Percentiles rank a stretch among this genome's conserved stretches.
phyloP scores from a whole-genome alignment of 2,329 filamentous ascomycete species.

The Trichoderma sp. region DNA sequence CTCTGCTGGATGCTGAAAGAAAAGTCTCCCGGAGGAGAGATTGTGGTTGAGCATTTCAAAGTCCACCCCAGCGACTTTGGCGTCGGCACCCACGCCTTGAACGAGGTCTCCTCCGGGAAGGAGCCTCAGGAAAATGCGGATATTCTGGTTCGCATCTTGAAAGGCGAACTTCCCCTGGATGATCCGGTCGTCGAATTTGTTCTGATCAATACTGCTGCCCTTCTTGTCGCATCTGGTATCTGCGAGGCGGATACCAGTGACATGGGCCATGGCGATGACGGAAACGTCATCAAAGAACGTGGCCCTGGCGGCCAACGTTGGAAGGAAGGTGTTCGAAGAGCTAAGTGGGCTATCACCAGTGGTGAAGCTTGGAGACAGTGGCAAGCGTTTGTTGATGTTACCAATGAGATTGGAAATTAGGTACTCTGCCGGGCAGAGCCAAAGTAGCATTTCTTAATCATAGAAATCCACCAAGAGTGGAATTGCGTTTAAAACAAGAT shows the following conservation, averaged over 20 bases:
- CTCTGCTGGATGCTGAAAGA: conserved; percentile 82
- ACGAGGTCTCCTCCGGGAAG: conserved; percentile 80
- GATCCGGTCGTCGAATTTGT: conserved; percentile 93
- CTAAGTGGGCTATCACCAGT: conserved; percentile 84
- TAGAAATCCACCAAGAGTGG: conserved; percentile 3
- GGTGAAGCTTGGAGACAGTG: conserved; percentile 85
- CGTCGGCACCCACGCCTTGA: conserved; percentile 71
- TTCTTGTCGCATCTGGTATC: conserved; percentile 83
- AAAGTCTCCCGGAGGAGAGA: conserved; percentile 44
- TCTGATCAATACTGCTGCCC: conserved; percentile 86
- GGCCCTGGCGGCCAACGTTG: conserved; percentile 86
- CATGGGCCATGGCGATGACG: conserved; percentile 81
- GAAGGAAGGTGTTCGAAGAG: conserved; percentile 91
- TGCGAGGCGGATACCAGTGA: conserved; percentile 81
- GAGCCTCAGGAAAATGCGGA: conserved; percentile 84
- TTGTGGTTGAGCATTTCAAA: conserved; percentile 74
- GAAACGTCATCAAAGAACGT: conserved; percentile 76
- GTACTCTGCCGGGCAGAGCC: background rate
- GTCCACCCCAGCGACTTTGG: conserved; percentile 88
- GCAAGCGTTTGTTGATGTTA: conserved; percentile 80
- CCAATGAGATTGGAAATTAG: conserved; percentile 56
- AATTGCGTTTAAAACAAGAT: background rate
- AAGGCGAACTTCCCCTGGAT: conserved; percentile 71
- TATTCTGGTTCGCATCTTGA: conserved; percentile 77
- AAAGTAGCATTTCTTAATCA: background rate